phyloP scores from a whole-genome alignment of 257 asterid genomes.

The Plantago ovata region DNA sequence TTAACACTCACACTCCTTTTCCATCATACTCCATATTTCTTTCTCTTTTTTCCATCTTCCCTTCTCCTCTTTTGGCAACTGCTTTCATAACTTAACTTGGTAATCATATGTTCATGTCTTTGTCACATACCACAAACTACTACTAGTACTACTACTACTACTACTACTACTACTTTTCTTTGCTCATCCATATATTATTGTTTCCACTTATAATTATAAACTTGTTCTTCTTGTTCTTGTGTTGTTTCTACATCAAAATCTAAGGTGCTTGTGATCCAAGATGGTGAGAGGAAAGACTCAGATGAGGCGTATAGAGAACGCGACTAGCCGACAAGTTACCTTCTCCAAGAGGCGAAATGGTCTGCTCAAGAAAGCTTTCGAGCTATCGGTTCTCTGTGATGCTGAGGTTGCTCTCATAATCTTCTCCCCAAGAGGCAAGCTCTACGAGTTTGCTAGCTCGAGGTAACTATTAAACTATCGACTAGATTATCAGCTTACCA shows the following conservation, averaged over 20 bases:
- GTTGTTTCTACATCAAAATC: too few relatives aligned
- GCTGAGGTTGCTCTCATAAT: conserved; percentile 77
- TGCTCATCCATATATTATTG: background rate
- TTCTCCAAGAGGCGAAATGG: conserved; percentile 94
- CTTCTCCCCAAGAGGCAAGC: conserved; percentile 83
- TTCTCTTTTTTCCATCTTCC: conserved; percentile 7
- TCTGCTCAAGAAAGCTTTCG: conserved; percentile 76
- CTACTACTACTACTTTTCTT: background rate
- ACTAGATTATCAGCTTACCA: background rate
- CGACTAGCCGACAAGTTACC: conserved; percentile 87
- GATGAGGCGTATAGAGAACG: conserved; percentile 93
- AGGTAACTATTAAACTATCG: conserved; percentile 35
- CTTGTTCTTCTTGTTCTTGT: background rate
- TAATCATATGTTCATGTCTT: background rate
- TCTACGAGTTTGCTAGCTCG: conserved; percentile 73
- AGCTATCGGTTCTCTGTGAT: conserved; percentile 84
- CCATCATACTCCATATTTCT: conserved; percentile 5
- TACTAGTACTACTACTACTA: too few relatives aligned
- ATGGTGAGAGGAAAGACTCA: conserved; percentile 98
- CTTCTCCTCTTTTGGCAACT: conserved; percentile 23
- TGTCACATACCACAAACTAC: background rate
- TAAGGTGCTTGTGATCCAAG: background rate
- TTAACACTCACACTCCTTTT: conserved; percentile 17
- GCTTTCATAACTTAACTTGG: conserved; percentile 9
- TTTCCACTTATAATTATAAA: background rate